These are phyloP conservation scores for Acer yangbiense DNA, from an alignment of 345 rosid genomes.

Conservation along the genomic window DNA sequence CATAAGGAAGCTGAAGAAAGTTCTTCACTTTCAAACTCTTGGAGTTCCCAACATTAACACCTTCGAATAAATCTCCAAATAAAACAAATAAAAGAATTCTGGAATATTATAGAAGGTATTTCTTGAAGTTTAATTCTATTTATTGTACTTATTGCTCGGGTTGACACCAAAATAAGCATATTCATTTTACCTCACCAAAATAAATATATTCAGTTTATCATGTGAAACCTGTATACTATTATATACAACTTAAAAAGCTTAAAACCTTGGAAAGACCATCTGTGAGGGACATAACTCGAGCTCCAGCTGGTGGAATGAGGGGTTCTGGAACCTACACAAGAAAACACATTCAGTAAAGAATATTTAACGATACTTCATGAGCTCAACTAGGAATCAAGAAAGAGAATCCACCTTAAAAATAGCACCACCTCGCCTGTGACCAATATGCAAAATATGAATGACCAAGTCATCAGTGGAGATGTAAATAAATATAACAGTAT, in stretches of 20 bases:
- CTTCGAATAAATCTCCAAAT: constrained; percentile 9
- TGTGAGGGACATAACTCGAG: constrained; percentile 88
- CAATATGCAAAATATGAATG: constrained; percentile 30
- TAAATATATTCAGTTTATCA: neutral
- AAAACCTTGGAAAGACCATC: constrained; percentile 90
- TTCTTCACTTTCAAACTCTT: neutral
- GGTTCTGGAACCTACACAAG: constrained; percentile 77
- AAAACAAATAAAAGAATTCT: neutral
- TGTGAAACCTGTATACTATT: neutral
- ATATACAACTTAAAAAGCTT: constrained; percentile 9
- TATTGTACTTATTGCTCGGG: neutral
- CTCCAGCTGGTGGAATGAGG: constrained; percentile 86
- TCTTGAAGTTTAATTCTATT: neutral
- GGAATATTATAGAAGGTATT: neutral
- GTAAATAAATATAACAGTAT: neutral
- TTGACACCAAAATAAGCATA: neutral
- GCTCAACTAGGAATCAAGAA: constrained; percentile 26
- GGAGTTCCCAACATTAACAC: neutral
- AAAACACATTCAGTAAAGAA: constrained; percentile 16
- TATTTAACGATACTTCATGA: constrained; percentile 16
- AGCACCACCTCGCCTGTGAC: constrained; percentile 68
- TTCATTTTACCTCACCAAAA: neutral
- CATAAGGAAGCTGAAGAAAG: neutral
- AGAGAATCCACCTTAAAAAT: constrained; percentile 70
- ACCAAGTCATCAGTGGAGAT: constrained; percentile 15